Base-by-base conservation (phyloP, 116 monocot species). In the Papilionanthe hybrid region DNA sequence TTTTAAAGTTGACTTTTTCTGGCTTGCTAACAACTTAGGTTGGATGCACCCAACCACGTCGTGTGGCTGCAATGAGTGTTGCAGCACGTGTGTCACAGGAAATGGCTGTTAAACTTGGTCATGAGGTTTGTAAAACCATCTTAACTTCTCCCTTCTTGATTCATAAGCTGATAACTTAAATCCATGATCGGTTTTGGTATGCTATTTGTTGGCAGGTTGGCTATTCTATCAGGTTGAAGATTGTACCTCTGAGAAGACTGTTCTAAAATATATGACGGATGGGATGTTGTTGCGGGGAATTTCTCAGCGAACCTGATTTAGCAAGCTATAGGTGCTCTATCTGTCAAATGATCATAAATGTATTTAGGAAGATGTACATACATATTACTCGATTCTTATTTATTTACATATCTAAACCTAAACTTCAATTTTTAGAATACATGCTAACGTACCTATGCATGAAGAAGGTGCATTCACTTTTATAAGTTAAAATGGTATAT, bases 51-150 rank as follows among this genome's bases (percentile, higher is more conserved):
- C 96, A 97, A 56, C 96, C 96, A 72, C 92, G 96, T 18, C 94
- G 94, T 79, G 96, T 97, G 87, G 95, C 94, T 29, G 97, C 94
- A 17, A 99, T 99, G 93, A 95, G 95, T 86, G 99, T 99, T 80
- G 43, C 99, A 65, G 95, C 99, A 71, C 90, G 99, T 81, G 99
- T 99, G 69, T 87, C 99, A 19, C 88, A 99, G 81, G 99, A 99
- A 79, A 99, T 99, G 93, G 95, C 91, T 42, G 93, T 93, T 48
- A 99, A 95, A 86, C 90, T 99, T 75, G 99, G 99, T 50, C 93
- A 99, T 78, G 99, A 99, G 95, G 99, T 97, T 80, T 85, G 66
- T 76, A 17, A 22, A 25, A 37, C 58, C 56, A 47, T 12, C 29
- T 56, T 9, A 79, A 49, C 17, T 75, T 47, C 5, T 27, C 55